Evolutionary conservation across 2,329 filamentous ascomycete genomes (phyloP), one percentile per base, ranked within the genome.

Genomic region (Exophiala mesophila): DNA sequence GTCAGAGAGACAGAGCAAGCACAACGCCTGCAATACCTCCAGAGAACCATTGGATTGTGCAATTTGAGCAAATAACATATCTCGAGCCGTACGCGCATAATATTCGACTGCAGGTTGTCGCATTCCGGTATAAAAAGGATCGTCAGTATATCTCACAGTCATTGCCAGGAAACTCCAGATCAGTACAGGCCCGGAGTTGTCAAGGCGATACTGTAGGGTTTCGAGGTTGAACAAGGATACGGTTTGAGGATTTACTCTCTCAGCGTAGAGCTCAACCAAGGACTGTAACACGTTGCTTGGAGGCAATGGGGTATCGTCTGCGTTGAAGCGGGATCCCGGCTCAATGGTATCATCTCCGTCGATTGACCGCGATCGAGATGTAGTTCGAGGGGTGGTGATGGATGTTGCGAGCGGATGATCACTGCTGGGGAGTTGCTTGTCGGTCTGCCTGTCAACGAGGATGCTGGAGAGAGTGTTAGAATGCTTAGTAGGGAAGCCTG

Each of bases 211-310:
- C 5, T 21, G 39, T 19, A 53, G 36, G 2, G 20, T 39, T 16
- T 41, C 20, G 18, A 30, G 13, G 13, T 65, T 58, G 37, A 76
- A 76, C 0, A 76, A 57, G 12, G 66, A 65, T 16, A 76, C 58
- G 4, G 72, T 71, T 37, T 76, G 73, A 17, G 65, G 69, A 39
- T 75, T 68, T 41, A 70, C 72, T 49, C 70, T 74, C 3, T 61
- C 53, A 3, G 73, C 49, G 50, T 74, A 76, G 2, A 66, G 53
- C 33, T 68, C 59, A 9, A 65, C 67, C 10, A 68, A 55, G 4
- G 57, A 55, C 6, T 61, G 41, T 4, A 71, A 60, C 17, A 63
- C 58, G 20, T 68, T 63, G 60, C 59, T 64, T 2, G 63, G 49
- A 13, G 67, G 67, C 23, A 68, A 49, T 2, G 58, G 52, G 41